A percentile compares a stretch with the other conserved stretches of the same genome.
These are phyloP conservation scores for Aspergillus unguis DNA, from an alignment of 2,329 filamentous ascomycete genomes.

Conservation along the genomic window DNA sequence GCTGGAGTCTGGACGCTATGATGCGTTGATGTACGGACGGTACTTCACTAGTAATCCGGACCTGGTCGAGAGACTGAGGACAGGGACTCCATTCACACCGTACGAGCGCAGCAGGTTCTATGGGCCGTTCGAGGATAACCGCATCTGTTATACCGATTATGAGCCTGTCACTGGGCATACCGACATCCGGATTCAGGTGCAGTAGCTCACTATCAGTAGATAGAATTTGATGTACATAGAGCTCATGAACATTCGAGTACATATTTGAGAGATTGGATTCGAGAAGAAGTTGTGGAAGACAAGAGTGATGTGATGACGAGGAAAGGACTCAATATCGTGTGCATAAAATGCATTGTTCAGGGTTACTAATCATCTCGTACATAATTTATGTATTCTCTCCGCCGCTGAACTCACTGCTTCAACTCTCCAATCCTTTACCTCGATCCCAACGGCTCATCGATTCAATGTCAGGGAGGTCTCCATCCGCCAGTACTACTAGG, in stretches of 20 bases:
- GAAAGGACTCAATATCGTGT: too few species aligned
- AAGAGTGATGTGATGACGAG: too few species aligned
- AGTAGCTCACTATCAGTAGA: neutral
- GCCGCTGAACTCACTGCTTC: neutral
- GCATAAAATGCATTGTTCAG: too few species aligned
- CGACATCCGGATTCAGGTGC: neutral
- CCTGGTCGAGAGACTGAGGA: conserved; percentile 44
- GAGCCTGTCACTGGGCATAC: conserved; percentile 10
- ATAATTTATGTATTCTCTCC: too few species aligned
- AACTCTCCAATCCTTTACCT: neutral
- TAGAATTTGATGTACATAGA: too few species aligned
- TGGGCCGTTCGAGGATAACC: conserved; percentile 36
- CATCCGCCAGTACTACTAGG: conserved; percentile 2
- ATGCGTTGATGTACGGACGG: conserved; percentile 48
- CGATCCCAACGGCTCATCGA: neutral
- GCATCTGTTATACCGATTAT: conserved; percentile 32
- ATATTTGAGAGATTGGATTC: too few species aligned
- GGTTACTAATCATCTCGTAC: too few species aligned
- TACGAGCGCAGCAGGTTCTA: conserved; percentile 50
- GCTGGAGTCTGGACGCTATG: conserved; percentile 47
- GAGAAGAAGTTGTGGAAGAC: too few species aligned
- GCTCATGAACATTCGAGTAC: too few species aligned
- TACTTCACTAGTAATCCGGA: conserved; percentile 52
- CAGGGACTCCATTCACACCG: conserved; percentile 37
- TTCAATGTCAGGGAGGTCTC: conserved; percentile 12